Evolutionary conservation across 176 grass and related monocot species (phyloP).

Genomic region (Calamus simplicifolius): DNA sequence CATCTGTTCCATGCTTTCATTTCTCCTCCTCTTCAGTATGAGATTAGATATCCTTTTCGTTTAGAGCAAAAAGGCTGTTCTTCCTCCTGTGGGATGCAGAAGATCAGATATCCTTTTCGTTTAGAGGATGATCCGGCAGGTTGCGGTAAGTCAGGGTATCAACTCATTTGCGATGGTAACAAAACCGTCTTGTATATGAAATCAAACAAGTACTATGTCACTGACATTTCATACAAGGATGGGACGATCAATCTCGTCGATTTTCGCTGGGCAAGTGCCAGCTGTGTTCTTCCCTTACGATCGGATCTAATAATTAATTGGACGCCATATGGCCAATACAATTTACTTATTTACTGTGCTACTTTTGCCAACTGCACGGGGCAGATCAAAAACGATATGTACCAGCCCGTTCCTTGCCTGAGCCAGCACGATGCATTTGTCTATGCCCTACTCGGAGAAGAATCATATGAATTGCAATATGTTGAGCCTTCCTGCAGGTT

Average conservation of each 20-base stretch:
- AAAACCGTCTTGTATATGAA: constrained; percentile 26
- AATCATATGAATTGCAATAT: neutral
- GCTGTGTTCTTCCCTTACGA: constrained; percentile 15
- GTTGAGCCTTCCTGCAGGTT: too few species aligned
- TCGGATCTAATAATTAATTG: too few species aligned
- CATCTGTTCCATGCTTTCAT: too few species aligned
- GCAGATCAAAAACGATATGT: neutral
- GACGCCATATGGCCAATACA: too few species aligned
- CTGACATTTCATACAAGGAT: neutral
- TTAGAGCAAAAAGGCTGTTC: neutral
- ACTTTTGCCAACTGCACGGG: constrained; percentile 24
- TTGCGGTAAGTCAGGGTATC: too few species aligned
- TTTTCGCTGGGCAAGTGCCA: neutral
- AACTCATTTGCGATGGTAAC: neutral
- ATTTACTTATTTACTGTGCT: too few species aligned
- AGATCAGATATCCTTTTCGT: too few species aligned
- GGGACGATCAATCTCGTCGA: constrained; percentile 11
- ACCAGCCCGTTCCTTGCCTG: constrained; percentile 9
- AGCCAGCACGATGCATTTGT: constrained; percentile 16
- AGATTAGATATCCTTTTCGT: too few species aligned
- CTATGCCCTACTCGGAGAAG: neutral
- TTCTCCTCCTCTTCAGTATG: too few species aligned
- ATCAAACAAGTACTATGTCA: constrained; percentile 11
- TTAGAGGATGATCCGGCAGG: too few species aligned
- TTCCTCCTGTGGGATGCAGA: constrained; percentile 44